These are phyloP conservation scores for Mediolabrus comicus DNA, from an alignment of 108 stramenopile genomes.

Conservation along the genomic window DNA sequence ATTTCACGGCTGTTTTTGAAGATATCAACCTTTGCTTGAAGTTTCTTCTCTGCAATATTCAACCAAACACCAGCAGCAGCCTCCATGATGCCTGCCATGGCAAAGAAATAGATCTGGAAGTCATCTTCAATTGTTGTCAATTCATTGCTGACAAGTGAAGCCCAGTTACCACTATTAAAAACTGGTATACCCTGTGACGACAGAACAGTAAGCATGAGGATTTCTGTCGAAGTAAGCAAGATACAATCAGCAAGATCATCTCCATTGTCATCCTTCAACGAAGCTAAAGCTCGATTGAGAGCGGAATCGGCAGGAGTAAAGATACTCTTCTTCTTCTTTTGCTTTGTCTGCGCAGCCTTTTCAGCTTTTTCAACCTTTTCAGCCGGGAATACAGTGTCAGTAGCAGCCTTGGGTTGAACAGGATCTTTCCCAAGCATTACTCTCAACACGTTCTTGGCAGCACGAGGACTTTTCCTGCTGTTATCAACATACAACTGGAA, in stretches of 20 bases:
- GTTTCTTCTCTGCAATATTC: constrained; percentile 27
- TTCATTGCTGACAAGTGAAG: constrained; percentile 21
- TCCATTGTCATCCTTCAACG: constrained; percentile 6
- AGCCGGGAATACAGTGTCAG: constrained; percentile 31
- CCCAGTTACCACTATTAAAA: constrained; percentile 44
- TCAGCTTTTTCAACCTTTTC: constrained; percentile 20
- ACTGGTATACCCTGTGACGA: constrained; percentile 60
- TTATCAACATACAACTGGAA: constrained; percentile 27
- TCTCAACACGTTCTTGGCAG: constrained; percentile 55
- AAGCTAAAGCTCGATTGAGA: constrained; percentile 32
- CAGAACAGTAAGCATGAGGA: constrained; percentile 59
- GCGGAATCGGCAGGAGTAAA: constrained; percentile 40
- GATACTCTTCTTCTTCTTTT: constrained; percentile 35
- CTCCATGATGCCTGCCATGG: constrained; percentile 35
- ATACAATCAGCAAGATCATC: constrained; percentile 22
- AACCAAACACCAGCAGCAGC: constrained; percentile 49
- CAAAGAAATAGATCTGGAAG: constrained; percentile 36
- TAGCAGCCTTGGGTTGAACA: constrained; percentile 21
- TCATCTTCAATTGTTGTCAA: constrained; percentile 20
- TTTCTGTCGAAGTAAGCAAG: constrained; percentile 51
- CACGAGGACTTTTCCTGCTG: constrained; percentile 10
- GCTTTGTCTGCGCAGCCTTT: constrained; percentile 26
- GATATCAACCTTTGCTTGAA: constrained; percentile 8
- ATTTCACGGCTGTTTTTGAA: neutral
- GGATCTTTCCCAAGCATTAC: constrained; percentile 53